Conservation (phyloP, 2,329 filamentous ascomycete genomes). For the Colletotrichum tropicicola region DNA sequence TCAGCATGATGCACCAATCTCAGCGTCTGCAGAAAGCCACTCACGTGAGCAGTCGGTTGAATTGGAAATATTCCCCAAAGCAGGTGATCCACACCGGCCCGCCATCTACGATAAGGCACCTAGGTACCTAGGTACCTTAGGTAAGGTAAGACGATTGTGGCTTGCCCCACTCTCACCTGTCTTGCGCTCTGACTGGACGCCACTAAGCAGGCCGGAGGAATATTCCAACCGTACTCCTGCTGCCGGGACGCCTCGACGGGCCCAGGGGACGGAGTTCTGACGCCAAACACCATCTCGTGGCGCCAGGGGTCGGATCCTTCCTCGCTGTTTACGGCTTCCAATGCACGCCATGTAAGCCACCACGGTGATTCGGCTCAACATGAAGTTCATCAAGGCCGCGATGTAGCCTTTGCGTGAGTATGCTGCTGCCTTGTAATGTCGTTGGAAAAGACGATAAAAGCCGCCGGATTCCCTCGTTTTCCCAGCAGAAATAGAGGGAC, state of each 20-base stretch:
- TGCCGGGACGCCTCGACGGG: no score
- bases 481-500: neutral
- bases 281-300: neutral
- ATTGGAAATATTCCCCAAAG: neutral
- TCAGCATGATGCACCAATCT: neutral
- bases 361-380: conserved; percentile 14
- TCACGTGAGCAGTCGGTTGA: neutral
- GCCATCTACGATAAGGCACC: neutral
- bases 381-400: neutral
- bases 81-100: neutral
- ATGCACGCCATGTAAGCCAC: neutral
- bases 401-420: neutral
- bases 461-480: neutral
- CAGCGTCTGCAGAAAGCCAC: neutral
- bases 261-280: neutral
- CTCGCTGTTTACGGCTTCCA: no score
- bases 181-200: conserved; percentile 14
- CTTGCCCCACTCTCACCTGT: neutral
- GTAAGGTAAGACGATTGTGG: neutral
- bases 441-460: neutral
- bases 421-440: neutral
- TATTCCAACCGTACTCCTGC: conserved; percentile 16
- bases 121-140: no score
- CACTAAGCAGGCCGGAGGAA: conserved; percentile 9
- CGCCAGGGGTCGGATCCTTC: neutral